Evolutionary conservation across 2,329 filamentous ascomycete genomes (phyloP), one percentile per base, ranked within the genome.

Genomic region (Metarhizium humberi): DNA sequence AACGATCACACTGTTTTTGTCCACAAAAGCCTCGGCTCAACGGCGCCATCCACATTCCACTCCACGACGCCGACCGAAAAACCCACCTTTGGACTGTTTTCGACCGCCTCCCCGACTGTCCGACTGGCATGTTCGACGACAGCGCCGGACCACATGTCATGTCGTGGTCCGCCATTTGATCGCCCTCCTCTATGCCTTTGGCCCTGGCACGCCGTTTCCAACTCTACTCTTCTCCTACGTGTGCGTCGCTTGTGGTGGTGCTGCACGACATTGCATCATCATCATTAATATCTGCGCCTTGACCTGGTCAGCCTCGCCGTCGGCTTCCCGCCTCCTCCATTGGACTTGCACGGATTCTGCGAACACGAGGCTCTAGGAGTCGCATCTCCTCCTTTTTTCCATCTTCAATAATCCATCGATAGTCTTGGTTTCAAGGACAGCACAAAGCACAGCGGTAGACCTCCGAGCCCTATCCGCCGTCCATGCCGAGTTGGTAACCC

Each of bases 61-160:
- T 30, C 2, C 3, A n/a, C 14, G 55, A 45, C 58, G 54, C 51
- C 47, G 52, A 53, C 59, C 60, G 58, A 57, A 56, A 50, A 50
- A 29, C 25, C 40, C 42, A 38, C 40, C 50, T 45, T 48, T 25
- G 25, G 40, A 50, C 34, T 40, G 25, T 20, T 11, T 48, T 40
- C 52, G 52, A 55, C 55, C 48, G 47, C 45, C 34, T 32, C 52
- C 50, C 48, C 46, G 20, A 25, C 38, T 46, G 30, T 20, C 29
- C 47, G 47, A 50, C 38, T 55, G 55, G 55, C 52, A 57, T 54
- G 53, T 32, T 40, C 42, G 32, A 57, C 50, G 56, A 54, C 55
- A 50, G 52, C 56, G 20, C 55, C 53, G 53, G 51, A 59, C 55
- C 59, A 62, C 60, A 62, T 62, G 59, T 57, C 59, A 58, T 50